These are phyloP conservation scores for Priceomyces melissophilus DNA, from an alignment of 805 yeast genomes.

Conservation along the genomic window DNA sequence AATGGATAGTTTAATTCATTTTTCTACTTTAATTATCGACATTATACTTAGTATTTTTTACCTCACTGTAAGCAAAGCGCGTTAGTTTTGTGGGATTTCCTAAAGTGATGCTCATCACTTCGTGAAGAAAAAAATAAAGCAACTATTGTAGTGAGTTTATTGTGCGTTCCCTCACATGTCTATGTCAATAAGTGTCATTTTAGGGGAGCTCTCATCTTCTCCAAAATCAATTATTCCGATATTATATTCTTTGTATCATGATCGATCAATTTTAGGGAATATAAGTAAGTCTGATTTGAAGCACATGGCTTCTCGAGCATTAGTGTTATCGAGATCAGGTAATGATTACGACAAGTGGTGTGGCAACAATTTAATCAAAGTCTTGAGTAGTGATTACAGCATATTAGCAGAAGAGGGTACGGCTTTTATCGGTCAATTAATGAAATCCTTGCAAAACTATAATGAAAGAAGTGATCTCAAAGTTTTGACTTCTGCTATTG, in stretches of 20 bases:
- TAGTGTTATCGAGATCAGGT: conserved; percentile 26
- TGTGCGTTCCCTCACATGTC: conserved; percentile 1
- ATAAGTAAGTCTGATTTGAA: conserved; percentile 49
- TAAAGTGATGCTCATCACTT: too few relatives aligned
- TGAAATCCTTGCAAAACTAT: conserved; percentile 39
- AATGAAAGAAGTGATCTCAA: conserved; percentile 31
- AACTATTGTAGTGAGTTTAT: too few relatives aligned
- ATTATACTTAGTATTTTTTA: too few relatives aligned
- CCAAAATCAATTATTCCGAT: conserved; percentile 30
- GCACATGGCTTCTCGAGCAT: conserved; percentile 44
- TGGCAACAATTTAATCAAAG: conserved; percentile 51
- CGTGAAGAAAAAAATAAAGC: too few relatives aligned
- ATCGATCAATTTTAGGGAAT: conserved; percentile 28
- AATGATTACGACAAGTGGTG: conserved; percentile 51
- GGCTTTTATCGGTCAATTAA: conserved; percentile 35
- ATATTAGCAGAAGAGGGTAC: conserved; percentile 41
- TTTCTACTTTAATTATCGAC: too few relatives aligned
- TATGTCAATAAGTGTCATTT: conserved; percentile 12
- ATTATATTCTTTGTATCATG: conserved; percentile 24
- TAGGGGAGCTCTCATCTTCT: conserved; percentile 23
- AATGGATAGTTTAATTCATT: too few relatives aligned
- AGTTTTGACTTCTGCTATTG: conserved; percentile 34
- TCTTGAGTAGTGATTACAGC: conserved; percentile 36
- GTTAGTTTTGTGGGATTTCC: too few relatives aligned
- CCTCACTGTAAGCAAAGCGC: too few relatives aligned